Evolutionary conservation across 805 yeast species (phyloP).

Genomic region (Spathaspora arborariae): DNA sequence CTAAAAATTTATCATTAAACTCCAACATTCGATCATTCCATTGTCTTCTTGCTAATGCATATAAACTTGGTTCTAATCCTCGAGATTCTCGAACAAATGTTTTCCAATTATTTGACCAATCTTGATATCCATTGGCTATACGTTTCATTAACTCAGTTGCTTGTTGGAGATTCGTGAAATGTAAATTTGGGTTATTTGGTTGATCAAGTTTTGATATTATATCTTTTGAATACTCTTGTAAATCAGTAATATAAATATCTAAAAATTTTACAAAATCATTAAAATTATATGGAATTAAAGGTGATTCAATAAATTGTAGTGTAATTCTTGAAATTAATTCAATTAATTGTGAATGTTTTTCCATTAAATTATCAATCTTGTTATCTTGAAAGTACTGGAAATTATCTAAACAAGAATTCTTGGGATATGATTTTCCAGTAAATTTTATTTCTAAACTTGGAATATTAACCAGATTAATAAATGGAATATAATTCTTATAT

Average conservation of each 20-base stretch:
- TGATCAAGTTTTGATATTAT: slow-evolving; percentile 12
- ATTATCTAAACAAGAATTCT: slow-evolving; percentile 60
- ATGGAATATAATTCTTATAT: slow-evolving; percentile 67
- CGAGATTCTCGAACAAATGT: slow-evolving; percentile 32
- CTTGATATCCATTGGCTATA: slow-evolving; percentile 43
- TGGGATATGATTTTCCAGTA: slow-evolving; percentile 40
- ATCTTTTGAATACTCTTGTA: slow-evolving; percentile 37
- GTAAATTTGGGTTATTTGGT: slow-evolving; percentile 16
- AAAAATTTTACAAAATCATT: slow-evolving; percentile 42
- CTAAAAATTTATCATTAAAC: slow-evolving; percentile 52
- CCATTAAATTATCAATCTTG: slow-evolving; percentile 54
- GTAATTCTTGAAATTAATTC: slow-evolving; percentile 51
- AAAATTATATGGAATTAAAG: slow-evolving; percentile 70
- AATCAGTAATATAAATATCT: slow-evolving; percentile 41
- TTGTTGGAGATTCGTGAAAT: slow-evolving; percentile 19
- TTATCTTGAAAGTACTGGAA: slow-evolving; percentile 48
- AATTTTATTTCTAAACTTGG: slow-evolving; percentile 64
- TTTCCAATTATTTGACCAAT: slow-evolving; percentile 64
- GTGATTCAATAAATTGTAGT: slow-evolving; percentile 66
- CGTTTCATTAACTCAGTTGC: slow-evolving; percentile 23
- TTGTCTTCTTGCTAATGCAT: slow-evolving; percentile 70
- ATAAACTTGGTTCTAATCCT: slow-evolving; percentile 69
- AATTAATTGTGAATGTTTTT: slow-evolving; percentile 52
- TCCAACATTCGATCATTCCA: slow-evolving; percentile 69
- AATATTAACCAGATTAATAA: slow-evolving; percentile 59